Conservation (phyloP, 805 yeast species). For the Schizosaccharomyces cryophilus region DNA sequence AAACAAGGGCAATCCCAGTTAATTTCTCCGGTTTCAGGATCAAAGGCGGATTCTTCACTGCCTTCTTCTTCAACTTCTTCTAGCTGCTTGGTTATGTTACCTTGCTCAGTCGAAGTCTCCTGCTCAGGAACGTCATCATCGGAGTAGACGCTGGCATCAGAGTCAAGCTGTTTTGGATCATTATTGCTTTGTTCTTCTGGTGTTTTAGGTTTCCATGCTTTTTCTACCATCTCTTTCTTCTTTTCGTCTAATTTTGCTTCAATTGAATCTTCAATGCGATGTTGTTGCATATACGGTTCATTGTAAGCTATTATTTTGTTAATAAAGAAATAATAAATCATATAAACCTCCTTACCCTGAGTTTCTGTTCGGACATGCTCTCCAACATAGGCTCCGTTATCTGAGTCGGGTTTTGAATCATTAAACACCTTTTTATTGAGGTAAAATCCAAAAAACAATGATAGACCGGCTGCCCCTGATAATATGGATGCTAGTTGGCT, state of each 20-base stretch:
- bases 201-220: not conserved
- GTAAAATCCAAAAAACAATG: not conserved
- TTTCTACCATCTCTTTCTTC: not conserved
- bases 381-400: not conserved
- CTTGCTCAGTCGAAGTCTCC: not conserved
- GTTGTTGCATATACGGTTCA: not conserved
- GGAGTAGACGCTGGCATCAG: not conserved
- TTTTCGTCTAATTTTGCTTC: not conserved
- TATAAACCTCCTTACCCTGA: not conserved
- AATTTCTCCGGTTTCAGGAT: conserved; percentile 94
- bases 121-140: not conserved
- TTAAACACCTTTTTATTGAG: not conserved
- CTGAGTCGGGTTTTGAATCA: not conserved
- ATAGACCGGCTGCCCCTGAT: not conserved
- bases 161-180: not conserved
- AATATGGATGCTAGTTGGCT: not conserved
- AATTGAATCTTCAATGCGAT: not conserved
- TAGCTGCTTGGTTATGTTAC: not conserved
- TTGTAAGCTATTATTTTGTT: not conserved
- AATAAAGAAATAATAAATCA: not conserved
- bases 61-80: not conserved
- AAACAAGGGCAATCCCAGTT: conserved; percentile 99
- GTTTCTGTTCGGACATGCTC: not conserved
- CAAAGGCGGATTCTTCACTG: conserved; percentile 36
- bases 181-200: not conserved